Conservation (phyloP, 2,329 filamentous ascomycete species). For the Aciculosporium take region DNA sequence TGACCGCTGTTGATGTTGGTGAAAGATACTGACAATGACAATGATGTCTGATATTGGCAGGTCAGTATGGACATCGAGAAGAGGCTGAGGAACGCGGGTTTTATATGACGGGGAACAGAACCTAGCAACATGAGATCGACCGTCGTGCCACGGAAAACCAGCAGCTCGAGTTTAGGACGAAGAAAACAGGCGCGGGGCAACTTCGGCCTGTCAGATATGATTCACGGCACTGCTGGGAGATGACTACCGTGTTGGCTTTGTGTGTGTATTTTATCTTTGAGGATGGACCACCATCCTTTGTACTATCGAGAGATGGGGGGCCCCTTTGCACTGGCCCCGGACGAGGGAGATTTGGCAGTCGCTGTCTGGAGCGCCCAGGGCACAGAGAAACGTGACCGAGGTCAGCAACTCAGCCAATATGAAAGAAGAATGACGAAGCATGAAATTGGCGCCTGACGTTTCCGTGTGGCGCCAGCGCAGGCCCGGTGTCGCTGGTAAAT, state of each 20-base stretch:
- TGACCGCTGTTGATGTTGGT: conserved; percentile 1
- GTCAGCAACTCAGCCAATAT: background rate
- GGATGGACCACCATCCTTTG: conserved; percentile 29
- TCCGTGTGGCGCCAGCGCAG: background rate
- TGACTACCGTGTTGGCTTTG: conserved; percentile 15
- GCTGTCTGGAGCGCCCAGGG: background rate
- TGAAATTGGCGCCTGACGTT: background rate
- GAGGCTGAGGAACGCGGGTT: conserved; percentile 16
- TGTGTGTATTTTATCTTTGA: conserved; percentile 28
- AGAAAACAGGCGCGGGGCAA: conserved; percentile 14
- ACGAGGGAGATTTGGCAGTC: background rate
- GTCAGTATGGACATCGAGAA: conserved; percentile 14
- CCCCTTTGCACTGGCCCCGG: background rate
- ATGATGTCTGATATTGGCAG: conserved; percentile 18
- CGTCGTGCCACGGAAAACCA: conserved; percentile 15
- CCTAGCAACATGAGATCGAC: conserved; percentile 14
- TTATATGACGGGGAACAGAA: conserved; percentile 12
- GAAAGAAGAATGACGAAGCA: conserved; percentile 1
- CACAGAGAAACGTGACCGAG: background rate
- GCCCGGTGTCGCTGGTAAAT: background rate
- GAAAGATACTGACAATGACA: conserved; percentile 14
- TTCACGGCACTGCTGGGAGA: conserved; percentile 10
- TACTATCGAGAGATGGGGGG: conserved; percentile 24
- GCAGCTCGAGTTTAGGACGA: conserved; percentile 5
- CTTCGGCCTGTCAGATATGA: conserved; percentile 7